Evolutionary conservation across 2,329 filamentous ascomycete species (phyloP).

Genomic region (Rutstroemia sp.): DNA sequence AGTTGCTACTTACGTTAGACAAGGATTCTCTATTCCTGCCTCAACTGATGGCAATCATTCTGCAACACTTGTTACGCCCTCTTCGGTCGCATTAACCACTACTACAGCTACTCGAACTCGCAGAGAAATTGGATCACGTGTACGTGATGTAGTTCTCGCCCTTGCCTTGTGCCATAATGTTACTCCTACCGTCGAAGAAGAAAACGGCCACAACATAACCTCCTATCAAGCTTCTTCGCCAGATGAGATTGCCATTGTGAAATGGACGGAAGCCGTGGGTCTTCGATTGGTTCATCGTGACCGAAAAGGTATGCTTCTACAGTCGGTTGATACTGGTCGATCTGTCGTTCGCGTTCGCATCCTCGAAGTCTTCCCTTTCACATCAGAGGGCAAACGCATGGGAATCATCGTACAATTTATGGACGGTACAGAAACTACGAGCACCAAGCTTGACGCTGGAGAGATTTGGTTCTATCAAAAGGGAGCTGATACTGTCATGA

Average conservation of each 20-base stretch:
- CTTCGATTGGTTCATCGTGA: constrained; percentile 79
- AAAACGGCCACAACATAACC: constrained; percentile 67
- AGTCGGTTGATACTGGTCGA: constrained; percentile 66
- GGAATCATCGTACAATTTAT: constrained; percentile 89
- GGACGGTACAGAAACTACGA: constrained; percentile 44
- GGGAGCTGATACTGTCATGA: constrained; percentile 97
- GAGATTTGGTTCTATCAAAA: constrained; percentile 99
- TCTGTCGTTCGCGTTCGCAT: constrained; percentile 79
- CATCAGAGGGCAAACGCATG: constrained; percentile 96
- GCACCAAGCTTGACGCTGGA: constrained; percentile 45
- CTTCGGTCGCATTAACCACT: constrained; percentile 54
- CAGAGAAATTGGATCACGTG: constrained; percentile 86
- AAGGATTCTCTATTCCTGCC: constrained; percentile 61
- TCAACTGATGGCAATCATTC: constrained; percentile 39
- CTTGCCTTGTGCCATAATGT: constrained; percentile 95
- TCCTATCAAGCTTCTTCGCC: constrained; percentile 96
- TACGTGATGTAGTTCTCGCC: constrained; percentile 87
- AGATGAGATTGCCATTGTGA: constrained; percentile 96
- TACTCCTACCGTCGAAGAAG: constrained; percentile 81
- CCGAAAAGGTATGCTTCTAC: constrained; percentile 74
- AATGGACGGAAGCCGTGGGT: constrained; percentile 90
- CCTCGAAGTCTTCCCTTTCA: constrained; percentile 93
- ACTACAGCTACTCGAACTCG: constrained; percentile 70
- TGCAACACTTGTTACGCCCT: constrained; percentile 63
- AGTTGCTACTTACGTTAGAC: constrained; percentile 75